These are phyloP conservation scores for Hordeum pubiflorum DNA, from an alignment of 202 grass and related monocot species.

Conservation along the genomic window DNA sequence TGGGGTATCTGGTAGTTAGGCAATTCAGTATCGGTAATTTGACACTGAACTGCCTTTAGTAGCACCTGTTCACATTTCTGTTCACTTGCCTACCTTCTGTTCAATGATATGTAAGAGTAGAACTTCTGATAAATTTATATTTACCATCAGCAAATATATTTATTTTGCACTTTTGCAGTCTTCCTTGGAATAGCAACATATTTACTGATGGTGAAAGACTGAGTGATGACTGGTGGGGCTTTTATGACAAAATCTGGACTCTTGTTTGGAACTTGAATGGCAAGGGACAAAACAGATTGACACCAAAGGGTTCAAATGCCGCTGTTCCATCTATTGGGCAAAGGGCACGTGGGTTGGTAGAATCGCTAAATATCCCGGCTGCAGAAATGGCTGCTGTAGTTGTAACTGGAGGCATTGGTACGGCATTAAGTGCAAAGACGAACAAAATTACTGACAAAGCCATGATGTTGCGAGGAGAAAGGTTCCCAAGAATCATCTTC, in stretches of 20 bases:
- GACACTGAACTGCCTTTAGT: conserved; percentile 8
- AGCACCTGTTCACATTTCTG: conserved; percentile 3
- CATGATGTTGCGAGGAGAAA: conserved; percentile 87
- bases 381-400: conserved; percentile 99
- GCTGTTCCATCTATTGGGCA: conserved; percentile 72
- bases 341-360: conserved; percentile 90
- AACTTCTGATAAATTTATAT: conserved; percentile 13
- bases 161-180: conserved; percentile 50
- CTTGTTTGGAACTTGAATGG: conserved; percentile 74
- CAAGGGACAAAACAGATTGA: conserved; percentile 58
- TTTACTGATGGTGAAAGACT: conserved; percentile 47
- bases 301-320: conserved; percentile 48
- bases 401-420: conserved; percentile 81
- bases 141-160: conserved; percentile 20
- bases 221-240: conserved; percentile 63
- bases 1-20: not conserved
- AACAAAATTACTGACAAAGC: conserved; percentile 83
- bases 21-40: conserved; percentile 15
- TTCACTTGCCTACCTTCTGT: not conserved
- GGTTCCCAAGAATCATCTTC: conserved; percentile 77
- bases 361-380: conserved; percentile 95
- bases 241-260: conserved; percentile 86
- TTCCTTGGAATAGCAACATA: conserved; percentile 60
- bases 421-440: conserved; percentile 61
- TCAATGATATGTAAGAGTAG: conserved; percentile 6